Conservation (phyloP, 2,329 filamentous ascomycete genomes). For the Hortaea werneckii region DNA sequence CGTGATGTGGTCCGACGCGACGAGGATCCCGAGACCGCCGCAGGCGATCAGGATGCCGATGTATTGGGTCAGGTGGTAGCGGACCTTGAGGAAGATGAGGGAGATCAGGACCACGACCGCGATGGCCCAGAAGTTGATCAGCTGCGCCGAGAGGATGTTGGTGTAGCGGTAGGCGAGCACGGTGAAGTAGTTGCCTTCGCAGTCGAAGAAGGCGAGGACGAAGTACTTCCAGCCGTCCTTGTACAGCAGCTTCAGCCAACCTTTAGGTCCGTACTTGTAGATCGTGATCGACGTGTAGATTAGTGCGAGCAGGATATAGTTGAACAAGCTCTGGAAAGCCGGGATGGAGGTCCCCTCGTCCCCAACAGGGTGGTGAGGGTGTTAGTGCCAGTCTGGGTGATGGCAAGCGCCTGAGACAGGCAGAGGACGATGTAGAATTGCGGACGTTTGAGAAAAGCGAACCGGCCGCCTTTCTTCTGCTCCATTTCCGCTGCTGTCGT, state of each 20-base stretch:
- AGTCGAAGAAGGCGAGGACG: conserved; percentile 84
- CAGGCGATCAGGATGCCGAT: conserved; percentile 81
- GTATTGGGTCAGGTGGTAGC: conserved; percentile 82
- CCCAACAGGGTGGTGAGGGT: conserved; percentile 74
- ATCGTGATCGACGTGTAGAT: conserved; percentile 75
- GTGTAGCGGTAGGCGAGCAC: conserved; percentile 90
- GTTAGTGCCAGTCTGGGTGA: conserved; percentile 88
- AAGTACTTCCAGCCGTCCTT: conserved; percentile 87
- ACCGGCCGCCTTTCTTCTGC: conserved; percentile 33
- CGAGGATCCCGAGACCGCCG: conserved; percentile 78
- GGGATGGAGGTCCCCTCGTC: conserved; percentile 67
- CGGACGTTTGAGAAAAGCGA: conserved; percentile 66
- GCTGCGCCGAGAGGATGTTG: conserved; percentile 81
- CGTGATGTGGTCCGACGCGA: conserved; percentile 79
- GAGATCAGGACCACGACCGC: conserved; percentile 81
- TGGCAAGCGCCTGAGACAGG: conserved; percentile 66
- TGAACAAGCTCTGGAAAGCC: conserved; percentile 92
- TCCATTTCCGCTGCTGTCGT: conserved; percentile 33
- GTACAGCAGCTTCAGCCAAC: conserved; percentile 53
- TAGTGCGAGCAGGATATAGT: conserved; percentile 73
- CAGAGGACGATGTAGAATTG: conserved; percentile 81
- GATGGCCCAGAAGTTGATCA: conserved; percentile 99
- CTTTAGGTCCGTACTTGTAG: conserved; percentile 65
- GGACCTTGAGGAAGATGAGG: conserved; percentile 71
- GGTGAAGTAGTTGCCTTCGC: conserved; percentile 96